Evolutionary conservation across 805 yeast genomes (phyloP), one percentile per base, ranked within the genome.

Genomic region (Suhomyces vadensis): DNA sequence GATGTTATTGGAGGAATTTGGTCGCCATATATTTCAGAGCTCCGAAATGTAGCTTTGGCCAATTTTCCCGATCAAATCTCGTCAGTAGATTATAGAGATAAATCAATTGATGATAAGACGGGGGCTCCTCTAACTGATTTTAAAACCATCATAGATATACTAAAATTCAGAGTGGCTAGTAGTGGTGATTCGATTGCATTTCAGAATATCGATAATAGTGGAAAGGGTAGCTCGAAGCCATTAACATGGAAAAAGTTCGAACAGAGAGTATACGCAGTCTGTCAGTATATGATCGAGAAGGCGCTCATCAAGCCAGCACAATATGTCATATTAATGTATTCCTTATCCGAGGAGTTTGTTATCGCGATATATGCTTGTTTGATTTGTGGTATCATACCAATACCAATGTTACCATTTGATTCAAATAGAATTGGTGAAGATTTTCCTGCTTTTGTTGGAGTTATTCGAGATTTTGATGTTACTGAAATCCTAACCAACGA

Each of bases 321-420:
- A 42, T 71, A 75, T 50, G 92, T 89, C 3, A 74, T 90, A 3
- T 67, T 94, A 55, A 83, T 90, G 83, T 90, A 88, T 60, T 85
- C 95, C 0, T 77, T 92, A 37, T 81, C 90, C 1, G 96, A 91
- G 45, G 98, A 94, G 49, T 92, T 80, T 57, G 79, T 85, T 4
- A 80, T 88, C 22, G 88, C 95, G 2, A 72, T 90, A 1, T 81
- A 83, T 63, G 97, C 99, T 0, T 92, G 98, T 60, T 78, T 92
- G 61, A 65, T 84, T 44, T 78, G 90, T 42, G 96, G 97, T 6
- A 45, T 89, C 4, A 75, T 87, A 2, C 88, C 94, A 0, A 74
- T 92, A 11, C 94, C 95, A 0, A 63, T 89, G 59, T 69, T 82
- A 7, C 90, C 95, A 0, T 65, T 90, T 31, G 89, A 85, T 48